These are phyloP conservation scores for Globisporangium uncinulatum DNA, from an alignment of 352 stramenopile genomes.

Conservation along the genomic window DNA sequence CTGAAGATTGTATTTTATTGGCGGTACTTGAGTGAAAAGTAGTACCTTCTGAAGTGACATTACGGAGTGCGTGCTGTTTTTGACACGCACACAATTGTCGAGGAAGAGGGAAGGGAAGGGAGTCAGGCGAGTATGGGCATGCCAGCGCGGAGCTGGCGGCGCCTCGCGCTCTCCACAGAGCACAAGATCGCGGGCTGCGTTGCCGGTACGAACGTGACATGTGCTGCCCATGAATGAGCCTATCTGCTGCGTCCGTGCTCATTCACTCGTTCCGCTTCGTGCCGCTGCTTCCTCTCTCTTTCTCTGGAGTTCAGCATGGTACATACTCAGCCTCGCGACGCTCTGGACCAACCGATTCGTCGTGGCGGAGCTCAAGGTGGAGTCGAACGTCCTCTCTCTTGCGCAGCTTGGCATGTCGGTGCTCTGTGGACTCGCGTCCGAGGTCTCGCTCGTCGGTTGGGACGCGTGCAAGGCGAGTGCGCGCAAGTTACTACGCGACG, in stretches of 20 bases:
- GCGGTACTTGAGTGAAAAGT: no score
- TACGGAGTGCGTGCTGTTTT: no score
- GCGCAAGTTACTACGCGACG: slow-evolving; percentile 43
- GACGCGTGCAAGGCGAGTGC: slow-evolving; percentile 40
- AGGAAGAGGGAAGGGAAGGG: neutral
- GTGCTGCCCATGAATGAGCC: neutral
- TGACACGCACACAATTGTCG: no score
- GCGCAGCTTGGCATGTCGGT: slow-evolving; percentile 78
- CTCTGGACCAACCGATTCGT: slow-evolving; percentile 85
- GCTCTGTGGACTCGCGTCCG: slow-evolving; percentile 53
- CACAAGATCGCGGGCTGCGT: slow-evolving; percentile 64
- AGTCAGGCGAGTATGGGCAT: no score
- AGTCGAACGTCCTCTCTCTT: slow-evolving; percentile 75
- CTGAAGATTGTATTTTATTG: no score
- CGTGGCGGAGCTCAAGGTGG: slow-evolving; percentile 61
- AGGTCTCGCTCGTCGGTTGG: slow-evolving; percentile 73
- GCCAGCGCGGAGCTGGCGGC: neutral
- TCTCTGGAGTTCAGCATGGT: slow-evolving; percentile 43
- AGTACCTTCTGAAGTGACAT: no score
- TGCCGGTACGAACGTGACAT: slow-evolving; percentile 19
- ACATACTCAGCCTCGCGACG: slow-evolving; percentile 70
- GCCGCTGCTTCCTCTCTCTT: neutral
- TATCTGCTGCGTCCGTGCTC: neutral
- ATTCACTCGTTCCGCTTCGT: neutral
- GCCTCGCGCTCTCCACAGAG: slow-evolving; percentile 23